Base-by-base conservation (phyloP, 768 basidiomycete species). In the Calocybe cyanea region DNA sequence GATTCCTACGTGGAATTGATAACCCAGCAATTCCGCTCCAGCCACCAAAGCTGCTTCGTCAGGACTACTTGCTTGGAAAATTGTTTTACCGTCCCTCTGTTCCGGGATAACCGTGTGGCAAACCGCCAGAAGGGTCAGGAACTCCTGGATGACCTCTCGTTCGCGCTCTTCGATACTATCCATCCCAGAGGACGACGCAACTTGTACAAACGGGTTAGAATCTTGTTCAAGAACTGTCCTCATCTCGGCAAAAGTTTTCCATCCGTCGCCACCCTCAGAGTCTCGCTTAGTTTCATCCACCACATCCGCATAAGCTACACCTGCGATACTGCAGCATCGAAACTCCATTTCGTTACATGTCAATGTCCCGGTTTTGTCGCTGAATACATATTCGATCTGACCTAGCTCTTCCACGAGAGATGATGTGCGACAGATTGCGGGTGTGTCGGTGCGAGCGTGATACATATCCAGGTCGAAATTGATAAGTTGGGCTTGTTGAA, bases 301-400 rank as follows among this genome's bases (percentile, higher is more conserved):
- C 14, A 80, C 77, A 50, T 92, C 93, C 1, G 93, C 85, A 65
- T 97, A 99, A 15, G 83, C 87, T 10, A 84, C 76, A 2, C 95
- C 96, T 15, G 79, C 94, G 46, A 98, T 83, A 44, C 83, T 87
- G 58, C 87, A 95, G 60, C 88, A 85, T 19, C 83, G 79, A 63
- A 97, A 97, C 63, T 97, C 95, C 95, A 98, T 98, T 65, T 96
- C 92, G 67, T 98, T 98, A 51, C 94, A 80, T 2, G 95, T 98
- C 18, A 98, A 73, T 0, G 95, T 98, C 6, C 95, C 91, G 1
- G 92, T 93, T 68, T 94, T 94, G 68, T 94, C 91, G 46, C 87
- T 90, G 69, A 95, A 95, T 2, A 95, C 88, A 57, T 91, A 94
- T 71, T 94, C 92, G 49, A 97, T 98, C 63, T 97, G 96, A 0